phyloP scores from a whole-genome alignment of 2,329 filamentous ascomycete genomes.

The Penicillium brasilianum region DNA sequence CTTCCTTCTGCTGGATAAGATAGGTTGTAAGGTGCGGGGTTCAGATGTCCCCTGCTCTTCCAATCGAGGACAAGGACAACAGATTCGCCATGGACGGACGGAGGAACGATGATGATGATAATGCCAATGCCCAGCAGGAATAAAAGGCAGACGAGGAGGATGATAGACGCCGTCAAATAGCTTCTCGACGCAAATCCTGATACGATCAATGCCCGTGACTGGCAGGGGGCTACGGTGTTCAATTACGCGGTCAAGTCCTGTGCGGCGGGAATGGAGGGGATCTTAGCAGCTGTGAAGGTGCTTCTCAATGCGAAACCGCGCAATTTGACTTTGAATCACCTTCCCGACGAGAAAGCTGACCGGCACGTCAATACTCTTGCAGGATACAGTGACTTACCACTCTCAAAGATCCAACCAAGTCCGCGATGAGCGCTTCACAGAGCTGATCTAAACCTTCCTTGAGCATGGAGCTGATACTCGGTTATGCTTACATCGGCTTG shows the following conservation, averaged over 20 bases:
- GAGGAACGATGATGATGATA: neutral
- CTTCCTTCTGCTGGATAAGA: neutral
- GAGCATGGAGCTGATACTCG: neutral
- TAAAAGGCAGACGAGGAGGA: neutral
- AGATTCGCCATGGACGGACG: neutral
- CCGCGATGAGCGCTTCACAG: neutral
- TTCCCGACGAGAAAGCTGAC: neutral
- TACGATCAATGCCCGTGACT: conserved; percentile 2
- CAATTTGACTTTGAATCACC: neutral
- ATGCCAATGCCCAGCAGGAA: neutral
- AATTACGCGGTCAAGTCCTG: neutral
- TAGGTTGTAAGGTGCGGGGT: neutral
- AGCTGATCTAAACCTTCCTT: neutral
- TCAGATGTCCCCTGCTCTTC: neutral
- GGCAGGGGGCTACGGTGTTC: neutral
- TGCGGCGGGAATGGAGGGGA: neutral
- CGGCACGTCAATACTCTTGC: neutral
- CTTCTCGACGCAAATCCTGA: conserved; percentile 9
- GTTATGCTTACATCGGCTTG: neutral
- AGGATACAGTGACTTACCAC: neutral
- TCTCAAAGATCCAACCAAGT: neutral
- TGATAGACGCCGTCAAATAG: neutral
- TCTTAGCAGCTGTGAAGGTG: neutral
- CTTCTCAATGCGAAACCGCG: neutral
- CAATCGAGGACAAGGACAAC: neutral